Conservation (phyloP, 2,329 filamentous ascomycete genomes). For the Paecilomyces niveus region DNA sequence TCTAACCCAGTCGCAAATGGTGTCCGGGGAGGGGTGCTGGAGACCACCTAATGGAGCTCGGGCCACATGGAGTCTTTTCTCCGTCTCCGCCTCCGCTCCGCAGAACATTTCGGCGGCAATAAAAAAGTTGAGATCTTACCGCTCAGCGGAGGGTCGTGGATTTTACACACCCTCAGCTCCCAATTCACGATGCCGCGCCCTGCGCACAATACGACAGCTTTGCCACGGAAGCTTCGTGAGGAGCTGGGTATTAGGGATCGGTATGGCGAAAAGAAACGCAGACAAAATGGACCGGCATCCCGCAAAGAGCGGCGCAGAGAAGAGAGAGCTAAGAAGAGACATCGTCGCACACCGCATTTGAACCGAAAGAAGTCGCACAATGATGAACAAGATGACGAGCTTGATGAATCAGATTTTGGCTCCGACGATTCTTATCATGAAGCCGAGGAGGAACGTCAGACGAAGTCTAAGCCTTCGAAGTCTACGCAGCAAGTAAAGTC, state of each 20-base stretch:
- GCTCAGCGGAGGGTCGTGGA: neutral
- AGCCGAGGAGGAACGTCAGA: constrained; percentile 13
- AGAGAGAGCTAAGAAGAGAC: constrained; percentile 56
- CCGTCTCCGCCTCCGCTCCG: constrained; percentile 5
- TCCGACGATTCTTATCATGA: constrained; percentile 11
- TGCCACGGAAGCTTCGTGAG: constrained; percentile 31
- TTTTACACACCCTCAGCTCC: neutral
- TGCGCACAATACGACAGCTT: constrained; percentile 34
- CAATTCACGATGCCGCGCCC: constrained; percentile 25
- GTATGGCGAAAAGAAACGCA: constrained; percentile 25
- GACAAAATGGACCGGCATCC: constrained; percentile 19
- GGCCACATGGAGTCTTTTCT: constrained; percentile 6
- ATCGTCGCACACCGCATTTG: constrained; percentile 23
- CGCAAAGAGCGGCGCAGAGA: constrained; percentile 63
- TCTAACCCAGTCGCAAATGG: neutral
- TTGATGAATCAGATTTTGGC: constrained; percentile 6
- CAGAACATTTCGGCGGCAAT: constrained; percentile 3
- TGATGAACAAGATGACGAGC: constrained; percentile 15
- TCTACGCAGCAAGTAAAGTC: constrained; percentile 22
- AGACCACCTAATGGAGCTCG: constrained; percentile 6
- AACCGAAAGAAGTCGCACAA: constrained; percentile 10
- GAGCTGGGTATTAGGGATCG: constrained; percentile 34
- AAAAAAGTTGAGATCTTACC: neutral
- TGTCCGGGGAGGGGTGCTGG: neutral
- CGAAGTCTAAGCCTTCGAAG: constrained; percentile 15